Conservation (phyloP, 148 eudicot species). For the Nepenthes gracilis region DNA sequence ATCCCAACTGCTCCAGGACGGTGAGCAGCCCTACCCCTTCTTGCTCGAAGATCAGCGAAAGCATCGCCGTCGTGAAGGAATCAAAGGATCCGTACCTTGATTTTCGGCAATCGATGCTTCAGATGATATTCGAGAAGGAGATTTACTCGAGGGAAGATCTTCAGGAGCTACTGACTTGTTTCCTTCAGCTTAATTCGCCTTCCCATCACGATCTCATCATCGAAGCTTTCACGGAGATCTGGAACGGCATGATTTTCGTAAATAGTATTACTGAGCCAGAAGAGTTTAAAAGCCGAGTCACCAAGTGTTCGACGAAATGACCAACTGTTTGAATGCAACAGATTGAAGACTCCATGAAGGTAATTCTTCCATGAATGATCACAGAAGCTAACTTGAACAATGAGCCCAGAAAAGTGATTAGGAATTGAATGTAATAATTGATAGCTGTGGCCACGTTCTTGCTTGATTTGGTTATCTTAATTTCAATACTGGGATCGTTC, state of each 20-base stretch:
- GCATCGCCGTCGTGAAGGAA: conserved; percentile 37
- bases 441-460: too few species aligned
- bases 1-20: not conserved
- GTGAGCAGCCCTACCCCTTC: not conserved
- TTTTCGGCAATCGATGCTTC: conserved; percentile 48
- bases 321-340: not conserved
- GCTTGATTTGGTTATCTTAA: too few species aligned
- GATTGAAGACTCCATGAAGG: too few species aligned
- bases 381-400: too few species aligned
- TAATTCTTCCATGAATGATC: too few species aligned
- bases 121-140: conserved; percentile 46
- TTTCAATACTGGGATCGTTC: too few species aligned
- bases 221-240: conserved; percentile 48
- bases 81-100: conserved; percentile 44
- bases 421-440: too few species aligned
- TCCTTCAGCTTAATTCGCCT: conserved; percentile 44
- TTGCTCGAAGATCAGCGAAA: conserved; percentile 18
- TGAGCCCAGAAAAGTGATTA: too few species aligned
- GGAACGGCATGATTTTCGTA: conserved; percentile 16
- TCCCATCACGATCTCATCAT: conserved; percentile 37
- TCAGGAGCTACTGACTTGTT: conserved; percentile 39
- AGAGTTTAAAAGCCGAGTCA: too few species aligned
- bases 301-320: conserved; percentile 3
- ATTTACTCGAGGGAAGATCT: conserved; percentile 35
- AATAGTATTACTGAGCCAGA: not conserved